phyloP scores from a whole-genome alignment of 2,329 filamentous ascomycete genomes.

The Onygenales sp. region DNA sequence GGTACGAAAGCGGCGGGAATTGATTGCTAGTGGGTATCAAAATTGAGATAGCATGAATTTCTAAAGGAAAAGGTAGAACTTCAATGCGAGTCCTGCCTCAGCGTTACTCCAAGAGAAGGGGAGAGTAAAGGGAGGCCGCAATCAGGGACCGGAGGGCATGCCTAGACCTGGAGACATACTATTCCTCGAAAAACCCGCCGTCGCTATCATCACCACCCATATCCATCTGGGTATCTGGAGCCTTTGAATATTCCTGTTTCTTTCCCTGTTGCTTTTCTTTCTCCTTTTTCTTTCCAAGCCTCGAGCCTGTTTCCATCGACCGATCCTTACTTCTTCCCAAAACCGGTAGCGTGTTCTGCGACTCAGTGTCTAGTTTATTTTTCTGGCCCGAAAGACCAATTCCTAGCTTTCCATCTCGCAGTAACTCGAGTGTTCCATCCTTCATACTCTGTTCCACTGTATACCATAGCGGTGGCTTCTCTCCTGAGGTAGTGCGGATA shows the following conservation, averaged over 20 bases:
- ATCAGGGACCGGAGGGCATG: neutral
- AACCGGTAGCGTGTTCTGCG: neutral
- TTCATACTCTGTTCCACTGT: constrained; percentile 36
- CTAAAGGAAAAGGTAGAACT: no score
- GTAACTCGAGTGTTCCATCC: constrained; percentile 31
- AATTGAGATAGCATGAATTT: no score
- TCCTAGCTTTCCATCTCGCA: constrained; percentile 33
- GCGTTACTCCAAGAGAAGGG: no score
- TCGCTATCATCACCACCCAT: constrained; percentile 17
- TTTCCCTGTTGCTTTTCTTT: neutral
- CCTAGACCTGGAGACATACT: neutral
- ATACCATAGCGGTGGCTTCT: constrained; percentile 36
- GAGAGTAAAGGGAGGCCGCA: neutral
- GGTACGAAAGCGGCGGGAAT: no score
- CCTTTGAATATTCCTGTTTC: neutral
- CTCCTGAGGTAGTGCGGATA: constrained; percentile 12
- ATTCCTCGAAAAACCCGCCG: constrained; percentile 17
- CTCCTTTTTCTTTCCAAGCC: constrained; percentile 3
- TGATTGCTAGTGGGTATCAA: no score
- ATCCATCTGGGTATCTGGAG: neutral
- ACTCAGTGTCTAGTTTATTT: constrained; percentile 7
- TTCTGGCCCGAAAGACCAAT: constrained; percentile 15
- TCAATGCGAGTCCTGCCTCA: no score
- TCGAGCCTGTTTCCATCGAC: constrained; percentile 6
- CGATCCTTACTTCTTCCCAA: neutral